Conservation (phyloP, 768 basidiomycete genomes). For the Leccinum uliginosum region DNA sequence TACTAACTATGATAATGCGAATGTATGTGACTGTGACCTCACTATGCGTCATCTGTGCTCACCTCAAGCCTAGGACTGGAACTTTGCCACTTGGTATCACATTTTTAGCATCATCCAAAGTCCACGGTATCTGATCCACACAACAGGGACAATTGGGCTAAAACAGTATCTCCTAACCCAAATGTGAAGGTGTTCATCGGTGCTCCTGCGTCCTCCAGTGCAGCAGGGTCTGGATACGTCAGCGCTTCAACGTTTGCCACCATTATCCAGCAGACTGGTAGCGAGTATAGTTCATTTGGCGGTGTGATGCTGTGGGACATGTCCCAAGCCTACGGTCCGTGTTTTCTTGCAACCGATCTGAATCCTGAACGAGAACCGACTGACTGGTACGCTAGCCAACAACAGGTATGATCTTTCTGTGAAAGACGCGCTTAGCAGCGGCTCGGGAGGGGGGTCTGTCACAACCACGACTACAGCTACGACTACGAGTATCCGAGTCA, state of each 20-base stretch:
- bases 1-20: constrained; percentile 41
- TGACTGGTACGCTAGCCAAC: constrained; percentile 39
- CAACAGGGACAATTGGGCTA: constrained; percentile 48
- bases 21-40: constrained; percentile 19
- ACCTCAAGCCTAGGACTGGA: constrained; percentile 39
- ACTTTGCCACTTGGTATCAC: constrained; percentile 40
- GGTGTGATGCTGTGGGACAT: constrained; percentile 45
- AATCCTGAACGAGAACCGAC: background rate
- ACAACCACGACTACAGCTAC: background rate
- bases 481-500: constrained; percentile 20
- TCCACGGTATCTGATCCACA: background rate
- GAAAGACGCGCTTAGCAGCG: constrained; percentile 52
- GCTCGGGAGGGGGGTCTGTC: constrained; percentile 23
- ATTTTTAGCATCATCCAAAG: background rate
- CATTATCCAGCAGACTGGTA: constrained; percentile 33
- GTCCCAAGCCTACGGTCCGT: constrained; percentile 42
- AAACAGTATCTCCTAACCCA: constrained; percentile 38
- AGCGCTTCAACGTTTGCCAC: constrained; percentile 29
- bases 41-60: background rate
- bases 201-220: constrained; percentile 40
- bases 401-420: constrained; percentile 55
- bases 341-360: background rate
- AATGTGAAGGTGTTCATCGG: constrained; percentile 49
- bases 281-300: constrained; percentile 42
- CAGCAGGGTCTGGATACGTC: constrained; percentile 46